Percentiles rank a stretch among this genome's conserved stretches.
Conservation (phyloP, 805 yeast genomes). For the Saccharomycopsis schoenii region DNA sequence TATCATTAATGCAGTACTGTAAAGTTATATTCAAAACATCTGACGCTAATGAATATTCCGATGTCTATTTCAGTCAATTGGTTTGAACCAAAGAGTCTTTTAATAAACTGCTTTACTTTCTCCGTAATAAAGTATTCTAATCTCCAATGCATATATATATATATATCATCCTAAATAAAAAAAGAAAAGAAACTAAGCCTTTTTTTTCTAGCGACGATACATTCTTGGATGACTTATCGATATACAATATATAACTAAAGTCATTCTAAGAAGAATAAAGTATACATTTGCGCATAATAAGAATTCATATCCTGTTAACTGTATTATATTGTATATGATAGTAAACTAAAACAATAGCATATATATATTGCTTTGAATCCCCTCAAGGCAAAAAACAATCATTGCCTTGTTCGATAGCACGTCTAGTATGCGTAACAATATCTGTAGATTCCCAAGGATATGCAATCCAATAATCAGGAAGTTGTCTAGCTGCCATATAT, state of each 20-base stretch:
- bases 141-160: not conserved
- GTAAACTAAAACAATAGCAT: not conserved
- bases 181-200: too few relatives aligned
- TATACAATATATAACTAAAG: too few relatives aligned
- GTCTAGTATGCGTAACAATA: conserved; percentile 61
- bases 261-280: not conserved
- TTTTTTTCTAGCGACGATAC: too few relatives aligned
- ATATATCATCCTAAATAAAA: too few relatives aligned
- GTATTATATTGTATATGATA: too few relatives aligned
- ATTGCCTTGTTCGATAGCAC: conserved; percentile 67
- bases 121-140: not conserved
- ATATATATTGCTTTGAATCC: not conserved
- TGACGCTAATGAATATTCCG: too few relatives aligned
- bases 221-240: too few relatives aligned
- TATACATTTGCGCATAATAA: not conserved
- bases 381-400: conserved; percentile 30
- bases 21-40: too few relatives aligned
- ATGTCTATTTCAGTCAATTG: too few relatives aligned
- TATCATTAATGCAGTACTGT: too few relatives aligned
- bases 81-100: too few relatives aligned
- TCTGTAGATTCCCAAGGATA: conserved; percentile 82
- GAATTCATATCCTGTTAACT: too few relatives aligned
- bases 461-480: conserved; percentile 77
- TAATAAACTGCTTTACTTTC: not conserved
- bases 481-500: conserved; percentile 65